phyloP scores from a whole-genome alignment of 768 basidiomycete species.

The Hydnum rufescens region DNA sequence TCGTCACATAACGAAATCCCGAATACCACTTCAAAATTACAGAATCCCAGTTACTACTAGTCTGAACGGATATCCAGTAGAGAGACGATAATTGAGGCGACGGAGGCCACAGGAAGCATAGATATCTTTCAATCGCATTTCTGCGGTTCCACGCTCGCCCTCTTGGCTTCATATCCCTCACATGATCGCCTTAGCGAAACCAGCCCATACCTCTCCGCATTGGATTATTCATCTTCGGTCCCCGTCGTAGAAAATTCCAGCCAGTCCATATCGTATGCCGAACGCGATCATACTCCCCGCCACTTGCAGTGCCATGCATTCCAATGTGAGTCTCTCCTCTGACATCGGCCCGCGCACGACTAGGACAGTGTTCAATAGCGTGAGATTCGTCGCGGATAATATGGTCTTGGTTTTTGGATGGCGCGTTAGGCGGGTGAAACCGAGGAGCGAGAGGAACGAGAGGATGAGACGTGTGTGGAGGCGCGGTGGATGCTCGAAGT shows the following conservation, averaged over 20 bases:
- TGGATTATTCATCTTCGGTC: conserved; percentile 65
- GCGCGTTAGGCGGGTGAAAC: conserved; percentile 39
- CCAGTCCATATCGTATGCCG: conserved; percentile 72
- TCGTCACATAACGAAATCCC: too few relatives aligned
- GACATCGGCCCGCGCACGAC: conserved; percentile 65
- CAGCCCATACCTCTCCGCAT: too few relatives aligned
- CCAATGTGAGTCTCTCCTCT: conserved; percentile 58
- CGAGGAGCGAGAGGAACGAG: conserved; percentile 35
- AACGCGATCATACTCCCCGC: conserved; percentile 69
- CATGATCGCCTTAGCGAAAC: too few relatives aligned
- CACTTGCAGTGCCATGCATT: conserved; percentile 56
- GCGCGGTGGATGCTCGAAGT: conserved; percentile 40
- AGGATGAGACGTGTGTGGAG: conserved; percentile 35
- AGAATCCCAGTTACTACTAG: too few relatives aligned
- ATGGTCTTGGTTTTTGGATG: conserved; percentile 29
- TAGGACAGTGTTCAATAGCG: conserved; percentile 74
- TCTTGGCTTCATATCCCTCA: too few relatives aligned
- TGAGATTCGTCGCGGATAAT: conserved; percentile 65
- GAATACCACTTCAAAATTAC: too few relatives aligned
- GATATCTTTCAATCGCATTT: too few relatives aligned
- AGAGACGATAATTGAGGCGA: too few relatives aligned
- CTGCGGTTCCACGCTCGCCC: too few relatives aligned
- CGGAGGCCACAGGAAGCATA: too few relatives aligned
- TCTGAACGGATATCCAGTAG: too few relatives aligned
- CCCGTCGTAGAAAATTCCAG: conserved; percentile 78